phyloP scores from a whole-genome alignment of 768 basidiomycete genomes.

The Filobasidium wieringae region DNA sequence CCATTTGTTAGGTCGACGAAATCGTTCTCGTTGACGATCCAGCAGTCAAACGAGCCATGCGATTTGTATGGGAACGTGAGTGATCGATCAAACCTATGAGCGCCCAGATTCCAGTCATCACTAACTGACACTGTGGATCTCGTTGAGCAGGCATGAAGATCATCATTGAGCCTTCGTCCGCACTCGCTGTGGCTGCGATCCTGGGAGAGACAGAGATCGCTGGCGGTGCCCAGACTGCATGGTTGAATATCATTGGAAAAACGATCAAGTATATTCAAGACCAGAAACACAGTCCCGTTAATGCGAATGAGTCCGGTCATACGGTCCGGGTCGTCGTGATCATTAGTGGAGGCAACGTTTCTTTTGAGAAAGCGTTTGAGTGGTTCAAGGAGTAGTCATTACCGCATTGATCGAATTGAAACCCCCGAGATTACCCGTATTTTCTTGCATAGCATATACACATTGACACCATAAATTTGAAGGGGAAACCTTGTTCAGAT shows the following conservation, averaged over 20 bases:
- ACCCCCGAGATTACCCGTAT: too few species aligned
- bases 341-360: background rate
- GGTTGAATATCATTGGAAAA: background rate
- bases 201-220: background rate
- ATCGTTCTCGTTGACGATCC: constrained; percentile 6
- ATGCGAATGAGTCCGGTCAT: background rate
- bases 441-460: too few species aligned
- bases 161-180: constrained; percentile 10
- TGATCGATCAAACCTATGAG: background rate
- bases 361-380: background rate
- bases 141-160: constrained; percentile 6
- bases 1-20: constrained; percentile 1
- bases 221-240: background rate
- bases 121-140: background rate
- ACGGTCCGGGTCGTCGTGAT: background rate
- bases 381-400: too few species aligned
- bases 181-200: constrained; percentile 1
- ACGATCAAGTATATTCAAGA: too few species aligned
- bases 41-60: constrained; percentile 3
- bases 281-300: too few species aligned
- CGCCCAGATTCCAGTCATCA: background rate
- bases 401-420: too few species aligned
- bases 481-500: too few species aligned
- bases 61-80: constrained; percentile 10
- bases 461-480: too few species aligned